Evolutionary conservation across 2,329 filamentous ascomycete species (phyloP).

Genomic region (Talaromyces sp.): DNA sequence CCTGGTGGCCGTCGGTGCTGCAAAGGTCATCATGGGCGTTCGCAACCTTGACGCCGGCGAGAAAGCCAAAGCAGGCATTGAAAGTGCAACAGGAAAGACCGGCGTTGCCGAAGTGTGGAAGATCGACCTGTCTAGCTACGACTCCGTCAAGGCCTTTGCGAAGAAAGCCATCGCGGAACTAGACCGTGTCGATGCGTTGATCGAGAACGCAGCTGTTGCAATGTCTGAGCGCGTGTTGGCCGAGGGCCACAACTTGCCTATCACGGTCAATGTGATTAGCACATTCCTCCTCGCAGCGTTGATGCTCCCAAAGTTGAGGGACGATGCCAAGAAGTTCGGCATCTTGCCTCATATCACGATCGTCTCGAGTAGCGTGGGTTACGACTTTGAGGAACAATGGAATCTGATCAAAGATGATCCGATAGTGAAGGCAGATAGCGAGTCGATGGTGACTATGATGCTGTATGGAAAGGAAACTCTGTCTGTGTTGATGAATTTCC

Average conservation of each 20-base stretch:
- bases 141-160: slow-evolving; percentile 13
- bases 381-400: slow-evolving; percentile 13
- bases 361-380: slow-evolving; percentile 18
- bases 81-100: slow-evolving; percentile 19
- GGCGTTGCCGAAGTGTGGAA: slow-evolving; percentile 44
- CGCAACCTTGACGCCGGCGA: slow-evolving; percentile 42
- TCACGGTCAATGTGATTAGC: slow-evolving; percentile 23
- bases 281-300: slow-evolving; percentile 21
- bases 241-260: slow-evolving; percentile 16
- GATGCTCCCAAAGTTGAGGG: slow-evolving; percentile 20
- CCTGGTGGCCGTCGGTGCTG: slow-evolving; percentile 36
- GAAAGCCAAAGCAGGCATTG: slow-evolving; percentile 21
- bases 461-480: slow-evolving; percentile 6
- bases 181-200: slow-evolving; percentile 13
- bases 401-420: slow-evolving; percentile 18
- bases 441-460: slow-evolving; percentile 10
- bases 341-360: slow-evolving; percentile 16
- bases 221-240: slow-evolving; percentile 9
- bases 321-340: slow-evolving; percentile 14
- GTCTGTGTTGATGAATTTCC: background rate
- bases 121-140: slow-evolving; percentile 38
- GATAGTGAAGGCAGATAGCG: slow-evolving; percentile 15
- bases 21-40: slow-evolving; percentile 45
- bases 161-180: slow-evolving; percentile 12
- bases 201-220: slow-evolving; percentile 15